Percentiles rank a stretch among this genome's conserved stretches.
phyloP scores from a whole-genome alignment of 208 protist species.

The Acanthamoeba sp. region DNA sequence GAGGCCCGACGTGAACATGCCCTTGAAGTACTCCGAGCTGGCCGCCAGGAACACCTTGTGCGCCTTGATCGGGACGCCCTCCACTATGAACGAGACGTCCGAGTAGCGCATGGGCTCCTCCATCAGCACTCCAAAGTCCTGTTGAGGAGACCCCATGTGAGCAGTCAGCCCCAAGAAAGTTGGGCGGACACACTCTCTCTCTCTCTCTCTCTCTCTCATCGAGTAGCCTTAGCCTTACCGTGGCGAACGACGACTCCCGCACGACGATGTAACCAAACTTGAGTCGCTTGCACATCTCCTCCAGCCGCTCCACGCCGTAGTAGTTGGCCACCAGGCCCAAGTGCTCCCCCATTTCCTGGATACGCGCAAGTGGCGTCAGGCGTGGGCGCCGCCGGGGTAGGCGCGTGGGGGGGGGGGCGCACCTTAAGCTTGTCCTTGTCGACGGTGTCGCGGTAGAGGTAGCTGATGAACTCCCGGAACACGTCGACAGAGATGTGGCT shows the following conservation, averaged over 20 bases:
- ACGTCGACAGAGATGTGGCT: not conserved
- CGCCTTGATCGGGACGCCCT: constrained; percentile 3
- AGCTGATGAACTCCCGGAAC: constrained; percentile 39
- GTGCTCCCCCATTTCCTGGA: not conserved
- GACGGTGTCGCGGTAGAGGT: constrained; percentile 45
- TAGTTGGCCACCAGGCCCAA: constrained; percentile 15
- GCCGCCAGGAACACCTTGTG: constrained; percentile 70
- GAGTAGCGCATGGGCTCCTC: constrained; percentile 36
- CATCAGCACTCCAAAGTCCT: constrained; percentile 46
- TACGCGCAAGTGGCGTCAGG: too few relatives aligned
- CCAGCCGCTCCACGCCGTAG: constrained; percentile 19
- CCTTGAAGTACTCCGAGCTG: constrained; percentile 72
- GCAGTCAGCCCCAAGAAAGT: too few relatives aligned
- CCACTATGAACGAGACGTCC: constrained; percentile 42
- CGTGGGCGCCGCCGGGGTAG: not conserved
- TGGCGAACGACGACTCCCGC: not conserved
- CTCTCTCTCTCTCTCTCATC: not conserved
- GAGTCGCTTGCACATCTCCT: constrained; percentile 21
- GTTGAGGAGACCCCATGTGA: too few relatives aligned
- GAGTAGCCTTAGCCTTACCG: not conserved
- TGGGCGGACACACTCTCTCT: too few relatives aligned
- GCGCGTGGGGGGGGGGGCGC: not conserved
- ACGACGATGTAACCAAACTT: constrained; percentile 13
- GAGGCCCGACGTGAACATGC: constrained; percentile 68
- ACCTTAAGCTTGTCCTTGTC: constrained; percentile 32